Conservation (phyloP, 2,329 filamentous ascomycete species). For the Neonectria magnoliae region DNA sequence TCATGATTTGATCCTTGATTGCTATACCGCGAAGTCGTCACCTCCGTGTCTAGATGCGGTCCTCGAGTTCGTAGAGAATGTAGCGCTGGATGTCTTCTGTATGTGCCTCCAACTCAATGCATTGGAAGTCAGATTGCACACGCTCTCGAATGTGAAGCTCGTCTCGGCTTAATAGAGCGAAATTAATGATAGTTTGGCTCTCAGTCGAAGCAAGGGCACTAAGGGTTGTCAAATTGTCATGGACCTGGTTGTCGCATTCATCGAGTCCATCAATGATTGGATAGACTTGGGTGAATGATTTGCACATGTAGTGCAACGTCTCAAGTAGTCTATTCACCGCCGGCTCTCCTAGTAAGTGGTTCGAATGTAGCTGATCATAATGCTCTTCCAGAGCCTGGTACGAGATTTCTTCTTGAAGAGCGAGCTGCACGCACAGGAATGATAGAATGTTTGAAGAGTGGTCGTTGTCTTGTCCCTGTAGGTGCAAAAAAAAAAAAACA, state of each 20-base stretch:
- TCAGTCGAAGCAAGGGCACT: background rate
- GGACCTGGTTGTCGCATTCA: background rate
- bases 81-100: conserved; percentile 23
- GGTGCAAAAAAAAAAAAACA: conserved; percentile 16
- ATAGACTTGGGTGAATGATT: background rate
- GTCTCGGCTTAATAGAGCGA: conserved; percentile 22
- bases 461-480: background rate
- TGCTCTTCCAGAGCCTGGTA: background rate
- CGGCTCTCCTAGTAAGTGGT: background rate
- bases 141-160: background rate
- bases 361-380: background rate
- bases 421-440: conserved; percentile 9
- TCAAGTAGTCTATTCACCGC: background rate
- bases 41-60: background rate
- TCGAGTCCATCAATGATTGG: conserved; percentile 7
- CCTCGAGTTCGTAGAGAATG: background rate
- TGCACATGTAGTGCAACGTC: background rate
- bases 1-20: conserved; percentile 12
- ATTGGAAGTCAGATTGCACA: background rate
- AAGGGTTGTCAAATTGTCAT: background rate
- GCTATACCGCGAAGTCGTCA: background rate
- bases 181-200: background rate
- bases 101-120: conserved; percentile 22
- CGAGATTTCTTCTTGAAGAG: conserved; percentile 1
- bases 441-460: background rate